A percentile compares a stretch with the other conserved stretches of the same genome.
Evolutionary conservation across 148 eudicot species (phyloP).

Genomic region (Beta vulgaris): DNA sequence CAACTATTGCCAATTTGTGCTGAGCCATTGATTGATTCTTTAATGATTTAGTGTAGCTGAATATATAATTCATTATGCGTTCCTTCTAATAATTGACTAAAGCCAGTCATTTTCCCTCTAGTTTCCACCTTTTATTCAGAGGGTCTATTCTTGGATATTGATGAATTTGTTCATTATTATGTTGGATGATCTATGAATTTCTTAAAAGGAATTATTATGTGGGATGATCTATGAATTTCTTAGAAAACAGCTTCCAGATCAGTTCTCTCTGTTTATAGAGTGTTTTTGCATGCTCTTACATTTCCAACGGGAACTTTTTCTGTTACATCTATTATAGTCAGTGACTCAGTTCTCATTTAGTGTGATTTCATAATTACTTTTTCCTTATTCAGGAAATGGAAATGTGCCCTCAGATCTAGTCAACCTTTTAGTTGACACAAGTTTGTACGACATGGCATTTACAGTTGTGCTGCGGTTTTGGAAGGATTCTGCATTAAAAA

Average conservation of each 20-base stretch:
- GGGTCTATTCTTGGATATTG: background rate
- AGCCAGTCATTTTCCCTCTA: background rate
- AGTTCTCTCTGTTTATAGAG: too few species aligned
- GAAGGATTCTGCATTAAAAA: conserved; percentile 79
- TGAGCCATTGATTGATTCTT: background rate
- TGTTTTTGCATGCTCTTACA: background rate
- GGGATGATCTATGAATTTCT: background rate
- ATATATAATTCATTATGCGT: background rate
- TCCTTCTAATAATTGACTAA: background rate
- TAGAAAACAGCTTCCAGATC: background rate
- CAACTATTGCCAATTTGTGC: background rate
- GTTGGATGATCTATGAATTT: background rate
- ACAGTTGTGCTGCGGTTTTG: conserved; percentile 79
- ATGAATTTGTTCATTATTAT: background rate
- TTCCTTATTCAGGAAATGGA: conserved; percentile 49
- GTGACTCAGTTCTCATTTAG: too few species aligned
- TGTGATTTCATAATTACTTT: background rate
- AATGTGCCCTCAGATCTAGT: conserved; percentile 58
- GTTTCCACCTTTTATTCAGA: background rate
- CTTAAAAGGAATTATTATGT: background rate
- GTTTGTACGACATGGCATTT: conserved; percentile 83
- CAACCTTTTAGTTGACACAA: conserved; percentile 71
- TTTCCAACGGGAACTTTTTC: background rate
- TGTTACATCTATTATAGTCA: background rate
- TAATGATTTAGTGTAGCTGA: background rate